Base-by-base conservation (phyloP, 2,329 filamentous ascomycete species). In the Hymenoscyphus fraxineus region DNA sequence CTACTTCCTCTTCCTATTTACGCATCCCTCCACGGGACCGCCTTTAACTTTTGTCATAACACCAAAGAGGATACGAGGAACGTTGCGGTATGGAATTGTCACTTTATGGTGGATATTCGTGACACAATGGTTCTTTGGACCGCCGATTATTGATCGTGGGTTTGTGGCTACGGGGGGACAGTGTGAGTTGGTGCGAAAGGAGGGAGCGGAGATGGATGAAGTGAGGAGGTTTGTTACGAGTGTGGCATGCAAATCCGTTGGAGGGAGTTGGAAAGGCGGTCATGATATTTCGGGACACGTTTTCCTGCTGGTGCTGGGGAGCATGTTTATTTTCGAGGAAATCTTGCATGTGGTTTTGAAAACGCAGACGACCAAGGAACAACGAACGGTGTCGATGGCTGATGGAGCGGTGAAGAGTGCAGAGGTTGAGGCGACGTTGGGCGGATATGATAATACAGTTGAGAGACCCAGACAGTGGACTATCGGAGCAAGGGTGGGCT, bases 241-340 rank as follows among this genome's bases (percentile, higher is more conserved):
- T 0, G 86, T 89, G 4, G 90, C 92, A 55, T 99, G 95, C 75
- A 95, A 92, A 79, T 82, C 88, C 3, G 86, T 87, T 0, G 94
- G 94, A 6, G 94, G 95, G 0, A 80, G 82, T 62, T 99, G 95
- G 95, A 85, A 82, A 64, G 95, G 95, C n/a, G 95, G 95, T 0
- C 93, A 98, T 77, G 95, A 99, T 77, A 94, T 99, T 71, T 95
- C 90, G 66, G 95, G 95, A 0, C 95, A 98, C 77, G 92, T 97
- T 3, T 97, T 99, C 74, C 79, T 99, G 79, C 83, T 99, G 59
- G 92, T 96, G 6, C 80, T 97, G 54, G 91, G 92, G 3, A 94
- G 89, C 64, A 87, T 87, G 58, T 91, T 97, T 73, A 79, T 98
- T 61, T 83, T 90, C 77, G 87, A 96, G 73, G 95, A 98, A 80